Evolutionary conservation across 306 rosid species (phyloP).

Genomic region (Casuarina glauca): DNA sequence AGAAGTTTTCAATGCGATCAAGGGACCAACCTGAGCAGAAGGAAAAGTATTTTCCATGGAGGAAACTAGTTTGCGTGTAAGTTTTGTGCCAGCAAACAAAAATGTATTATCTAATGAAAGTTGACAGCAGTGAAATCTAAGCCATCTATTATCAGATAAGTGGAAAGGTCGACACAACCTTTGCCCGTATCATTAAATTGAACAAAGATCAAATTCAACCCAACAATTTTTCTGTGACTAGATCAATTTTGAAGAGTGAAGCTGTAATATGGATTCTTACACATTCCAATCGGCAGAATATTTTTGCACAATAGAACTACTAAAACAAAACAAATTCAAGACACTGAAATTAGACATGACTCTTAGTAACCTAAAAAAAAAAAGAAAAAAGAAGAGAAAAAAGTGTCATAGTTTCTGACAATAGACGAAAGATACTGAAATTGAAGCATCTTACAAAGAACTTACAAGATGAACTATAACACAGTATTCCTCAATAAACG

Average conservation of each 20-base stretch:
- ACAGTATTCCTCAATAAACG: slow-evolving; percentile 12
- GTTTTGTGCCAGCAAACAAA: background rate
- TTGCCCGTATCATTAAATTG: background rate
- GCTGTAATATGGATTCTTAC: background rate
- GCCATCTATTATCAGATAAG: background rate
- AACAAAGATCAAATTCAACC: background rate
- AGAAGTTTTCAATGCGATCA: background rate
- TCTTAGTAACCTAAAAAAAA: background rate
- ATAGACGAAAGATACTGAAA: background rate
- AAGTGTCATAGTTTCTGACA: background rate
- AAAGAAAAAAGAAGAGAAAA: background rate
- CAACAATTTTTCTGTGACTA: background rate
- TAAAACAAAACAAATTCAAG: slow-evolving; percentile 3
- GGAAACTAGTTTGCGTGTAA: background rate
- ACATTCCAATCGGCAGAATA: background rate
- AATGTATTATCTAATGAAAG: background rate
- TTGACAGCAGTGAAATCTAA: background rate
- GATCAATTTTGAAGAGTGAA: background rate
- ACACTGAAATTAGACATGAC: background rate
- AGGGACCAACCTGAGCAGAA: background rate
- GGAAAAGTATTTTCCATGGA: background rate
- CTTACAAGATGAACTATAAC: background rate
- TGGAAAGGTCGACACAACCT: background rate
- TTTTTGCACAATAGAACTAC: background rate
- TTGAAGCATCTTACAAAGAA: background rate